Conservation (phyloP, 2,329 filamentous ascomycete species). For the Didymella segeticola region DNA sequence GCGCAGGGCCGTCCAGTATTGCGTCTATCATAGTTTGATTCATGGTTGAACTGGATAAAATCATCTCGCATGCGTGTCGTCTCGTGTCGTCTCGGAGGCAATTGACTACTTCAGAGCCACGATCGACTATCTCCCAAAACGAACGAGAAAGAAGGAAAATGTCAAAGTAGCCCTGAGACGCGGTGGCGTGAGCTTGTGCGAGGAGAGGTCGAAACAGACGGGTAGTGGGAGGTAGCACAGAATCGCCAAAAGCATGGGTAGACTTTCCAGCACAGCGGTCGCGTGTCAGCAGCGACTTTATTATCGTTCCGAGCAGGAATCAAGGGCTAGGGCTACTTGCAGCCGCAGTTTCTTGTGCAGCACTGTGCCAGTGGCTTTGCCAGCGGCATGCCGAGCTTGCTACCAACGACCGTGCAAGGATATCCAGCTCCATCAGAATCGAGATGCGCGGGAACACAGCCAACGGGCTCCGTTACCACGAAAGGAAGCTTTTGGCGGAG, state of each 20-base stretch:
- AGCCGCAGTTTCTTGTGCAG: neutral
- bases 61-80: neutral
- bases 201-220: neutral
- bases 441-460: neutral
- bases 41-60: neutral
- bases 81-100: neutral
- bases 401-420: neutral
- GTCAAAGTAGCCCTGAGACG: slow-evolving; percentile 1
- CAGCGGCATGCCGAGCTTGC: neutral
- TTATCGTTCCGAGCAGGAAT: too few relatives aligned
- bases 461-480: neutral
- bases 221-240: neutral
- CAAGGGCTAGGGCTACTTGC: neutral
- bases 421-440: neutral
- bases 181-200: neutral
- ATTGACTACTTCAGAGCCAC: neutral
- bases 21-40: neutral
- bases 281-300: neutral
- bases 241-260: neutral
- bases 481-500: neutral
- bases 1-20: slow-evolving; percentile 13
- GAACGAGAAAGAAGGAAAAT: neutral
- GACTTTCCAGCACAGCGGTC: neutral
- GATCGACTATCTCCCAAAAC: neutral
- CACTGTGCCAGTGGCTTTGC: neutral